phyloP scores from a whole-genome alignment of 208 protist genomes.

The Leishmania gerbilli region DNA sequence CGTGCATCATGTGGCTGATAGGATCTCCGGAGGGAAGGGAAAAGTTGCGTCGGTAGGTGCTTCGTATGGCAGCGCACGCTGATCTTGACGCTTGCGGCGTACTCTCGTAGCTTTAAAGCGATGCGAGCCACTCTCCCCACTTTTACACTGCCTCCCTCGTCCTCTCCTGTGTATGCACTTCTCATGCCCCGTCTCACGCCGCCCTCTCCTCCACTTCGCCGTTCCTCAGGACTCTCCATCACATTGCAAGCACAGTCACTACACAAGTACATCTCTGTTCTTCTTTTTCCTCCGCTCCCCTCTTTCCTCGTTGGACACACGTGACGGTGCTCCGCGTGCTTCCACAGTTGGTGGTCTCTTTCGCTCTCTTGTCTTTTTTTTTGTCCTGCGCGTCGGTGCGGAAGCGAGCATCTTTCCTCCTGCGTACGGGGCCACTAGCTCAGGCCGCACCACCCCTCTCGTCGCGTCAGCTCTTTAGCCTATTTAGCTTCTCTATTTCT shows the following conservation, averaged over 20 bases:
- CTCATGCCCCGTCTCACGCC: neutral
- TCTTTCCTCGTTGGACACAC: conserved; percentile 2
- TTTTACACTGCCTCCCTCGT: neutral
- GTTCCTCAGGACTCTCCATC: neutral
- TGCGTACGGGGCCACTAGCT: neutral
- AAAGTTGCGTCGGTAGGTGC: neutral
- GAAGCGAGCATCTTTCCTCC: neutral
- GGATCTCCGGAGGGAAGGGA: neutral
- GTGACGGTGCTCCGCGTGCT: neutral
- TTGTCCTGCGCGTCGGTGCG: too few species aligned
- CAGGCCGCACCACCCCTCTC: neutral
- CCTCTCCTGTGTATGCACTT: neutral
- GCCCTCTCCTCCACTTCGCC: neutral
- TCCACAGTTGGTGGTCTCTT: neutral
- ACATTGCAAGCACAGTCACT: neutral
- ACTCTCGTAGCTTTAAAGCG: neutral
- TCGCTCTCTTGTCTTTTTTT: neutral
- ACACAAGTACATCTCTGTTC: conserved; percentile 4
- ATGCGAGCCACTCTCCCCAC: neutral
- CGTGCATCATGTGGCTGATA: neutral
- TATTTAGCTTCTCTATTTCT: neutral
- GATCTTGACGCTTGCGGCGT: neutral
- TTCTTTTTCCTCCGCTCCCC: conserved; percentile 3
- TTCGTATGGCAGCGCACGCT: neutral
- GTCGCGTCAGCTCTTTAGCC: neutral